Evolutionary conservation across 768 basidiomycete genomes (phyloP).

Genomic region (Boletus sp.): DNA sequence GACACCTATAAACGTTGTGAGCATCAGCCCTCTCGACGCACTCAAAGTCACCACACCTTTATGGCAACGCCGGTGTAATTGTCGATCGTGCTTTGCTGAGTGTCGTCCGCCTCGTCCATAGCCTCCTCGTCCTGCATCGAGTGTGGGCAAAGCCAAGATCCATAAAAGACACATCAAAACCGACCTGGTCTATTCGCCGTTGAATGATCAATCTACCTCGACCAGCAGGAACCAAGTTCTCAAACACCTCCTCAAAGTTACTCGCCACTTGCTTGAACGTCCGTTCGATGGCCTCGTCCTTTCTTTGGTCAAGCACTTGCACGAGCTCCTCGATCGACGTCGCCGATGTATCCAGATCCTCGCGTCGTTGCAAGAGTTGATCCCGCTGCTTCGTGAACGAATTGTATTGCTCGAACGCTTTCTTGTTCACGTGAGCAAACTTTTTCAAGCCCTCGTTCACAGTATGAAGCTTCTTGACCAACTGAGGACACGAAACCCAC

Average conservation of each 20-base stretch:
- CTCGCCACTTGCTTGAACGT: constrained; percentile 98
- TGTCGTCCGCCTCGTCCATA: constrained; percentile 71
- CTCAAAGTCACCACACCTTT: constrained; percentile 49
- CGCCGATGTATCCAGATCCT: constrained; percentile 89
- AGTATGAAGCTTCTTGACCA: constrained; percentile 88
- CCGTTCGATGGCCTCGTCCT: constrained; percentile 97
- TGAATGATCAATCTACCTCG: constrained; percentile 91
- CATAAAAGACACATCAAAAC: background rate
- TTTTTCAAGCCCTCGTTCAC: constrained; percentile 94
- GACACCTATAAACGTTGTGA: constrained; percentile 64
- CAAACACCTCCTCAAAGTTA: constrained; percentile 97
- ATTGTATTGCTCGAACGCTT: constrained; percentile 97
- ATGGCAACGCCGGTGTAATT: constrained; percentile 98
- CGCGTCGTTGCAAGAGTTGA: constrained; percentile 79
- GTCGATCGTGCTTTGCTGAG: constrained; percentile 76
- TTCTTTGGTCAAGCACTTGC: constrained; percentile 90
- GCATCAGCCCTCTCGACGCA: background rate
- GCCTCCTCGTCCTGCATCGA: constrained; percentile 56
- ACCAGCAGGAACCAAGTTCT: constrained; percentile 92
- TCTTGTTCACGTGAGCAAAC: constrained; percentile 99
- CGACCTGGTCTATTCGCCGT: constrained; percentile 79
- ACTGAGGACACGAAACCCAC: constrained; percentile 41
- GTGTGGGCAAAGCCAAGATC: background rate
- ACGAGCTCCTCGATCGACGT: constrained; percentile 90
- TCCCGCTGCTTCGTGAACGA: constrained; percentile 98